Conservation (phyloP, 164 flowering plant species). For the Aristolochia californica region DNA sequence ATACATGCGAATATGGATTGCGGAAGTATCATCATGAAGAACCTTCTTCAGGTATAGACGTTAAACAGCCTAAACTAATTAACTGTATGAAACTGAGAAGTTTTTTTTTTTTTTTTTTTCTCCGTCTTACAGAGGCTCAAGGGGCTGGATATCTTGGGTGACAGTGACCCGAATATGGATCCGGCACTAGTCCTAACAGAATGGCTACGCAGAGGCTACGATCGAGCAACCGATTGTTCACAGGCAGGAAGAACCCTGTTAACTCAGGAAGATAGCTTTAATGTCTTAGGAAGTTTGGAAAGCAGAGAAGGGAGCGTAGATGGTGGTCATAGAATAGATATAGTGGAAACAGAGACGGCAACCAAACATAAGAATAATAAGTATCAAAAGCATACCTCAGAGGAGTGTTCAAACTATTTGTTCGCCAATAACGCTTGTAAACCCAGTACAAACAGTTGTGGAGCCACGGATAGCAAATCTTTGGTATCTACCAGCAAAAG, state of each 20-base stretch:
- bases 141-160: slow-evolving; percentile 21
- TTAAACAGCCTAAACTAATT: neutral
- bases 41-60: slow-evolving; percentile 46
- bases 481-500: slow-evolving; percentile 33
- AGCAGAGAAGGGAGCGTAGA: slow-evolving; percentile 14
- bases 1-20: slow-evolving; percentile 51
- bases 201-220: slow-evolving; percentile 20
- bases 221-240: no score
- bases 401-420: slow-evolving; percentile 4
- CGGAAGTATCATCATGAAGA: slow-evolving; percentile 49
- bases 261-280: neutral
- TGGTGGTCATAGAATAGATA: slow-evolving; percentile 37
- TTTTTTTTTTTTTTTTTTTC: neutral
- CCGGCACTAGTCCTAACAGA: slow-evolving; percentile 16
- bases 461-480: slow-evolving; percentile 9
- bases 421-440: slow-evolving; percentile 6
- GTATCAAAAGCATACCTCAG: slow-evolving; percentile 9
- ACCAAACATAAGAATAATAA: slow-evolving; percentile 6
- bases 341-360: slow-evolving; percentile 14
- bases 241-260: no score
- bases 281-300: neutral
- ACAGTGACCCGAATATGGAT: slow-evolving; percentile 23
- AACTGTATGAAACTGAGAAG: neutral
- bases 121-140: slow-evolving; percentile 42
- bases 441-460: slow-evolving; percentile 14